Conservation (phyloP, 2,329 filamentous ascomycete genomes). For the Celoporthe dispersa region DNA sequence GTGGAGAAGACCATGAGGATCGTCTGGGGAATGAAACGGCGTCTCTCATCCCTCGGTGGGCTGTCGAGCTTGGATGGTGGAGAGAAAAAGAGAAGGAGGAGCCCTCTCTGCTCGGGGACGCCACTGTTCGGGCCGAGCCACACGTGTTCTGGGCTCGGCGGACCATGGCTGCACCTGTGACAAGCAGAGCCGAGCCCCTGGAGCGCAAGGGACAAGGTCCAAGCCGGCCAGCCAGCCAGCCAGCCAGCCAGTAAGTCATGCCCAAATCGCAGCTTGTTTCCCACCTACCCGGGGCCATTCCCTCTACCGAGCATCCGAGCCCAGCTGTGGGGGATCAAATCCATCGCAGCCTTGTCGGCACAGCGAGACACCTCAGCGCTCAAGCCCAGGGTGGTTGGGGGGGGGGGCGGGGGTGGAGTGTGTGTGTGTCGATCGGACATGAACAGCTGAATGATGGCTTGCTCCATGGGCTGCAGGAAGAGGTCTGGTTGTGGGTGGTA, state of each 20-base stretch:
- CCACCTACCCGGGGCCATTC: background rate
- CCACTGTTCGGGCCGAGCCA: slow-evolving; percentile 7
- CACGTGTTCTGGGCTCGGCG: background rate
- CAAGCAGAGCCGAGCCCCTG: background rate
- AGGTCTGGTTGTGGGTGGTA: background rate
- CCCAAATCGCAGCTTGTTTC: too few relatives aligned
- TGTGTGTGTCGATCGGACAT: background rate
- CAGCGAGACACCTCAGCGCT: too few relatives aligned
- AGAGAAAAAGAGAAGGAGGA: background rate
- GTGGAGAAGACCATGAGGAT: background rate
- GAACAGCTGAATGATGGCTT: background rate
- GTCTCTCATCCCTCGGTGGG: background rate
- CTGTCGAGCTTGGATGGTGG: background rate
- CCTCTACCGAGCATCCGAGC: background rate
- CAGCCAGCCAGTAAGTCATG: too few relatives aligned
- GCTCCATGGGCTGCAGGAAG: too few relatives aligned
- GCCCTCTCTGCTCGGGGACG: slow-evolving; percentile 1
- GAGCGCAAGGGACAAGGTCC: slow-evolving; percentile 2
- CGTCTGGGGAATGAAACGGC: background rate
- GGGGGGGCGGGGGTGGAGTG: too few relatives aligned
- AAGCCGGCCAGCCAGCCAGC: background rate
- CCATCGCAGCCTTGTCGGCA: background rate
- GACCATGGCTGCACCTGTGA: background rate
- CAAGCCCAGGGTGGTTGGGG: background rate
- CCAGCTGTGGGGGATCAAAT: background rate